These are phyloP conservation scores for Ceratocystis variospora DNA, from an alignment of 2,329 filamentous ascomycete genomes.

Conservation along the genomic window DNA sequence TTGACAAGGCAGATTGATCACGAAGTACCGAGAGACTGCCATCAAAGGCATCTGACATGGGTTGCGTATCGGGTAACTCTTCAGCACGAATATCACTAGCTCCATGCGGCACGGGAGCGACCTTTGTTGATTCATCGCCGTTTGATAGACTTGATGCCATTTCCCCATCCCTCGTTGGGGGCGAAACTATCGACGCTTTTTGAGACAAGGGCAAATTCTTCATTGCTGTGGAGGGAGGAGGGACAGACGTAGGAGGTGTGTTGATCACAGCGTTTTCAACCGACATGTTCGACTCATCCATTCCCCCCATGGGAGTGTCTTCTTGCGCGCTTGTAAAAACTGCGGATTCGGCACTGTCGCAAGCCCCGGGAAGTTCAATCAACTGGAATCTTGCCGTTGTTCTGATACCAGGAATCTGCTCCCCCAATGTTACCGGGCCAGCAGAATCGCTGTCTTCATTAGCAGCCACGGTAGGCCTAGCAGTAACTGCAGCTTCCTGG, in stretches of 20 bases:
- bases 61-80: conserved; percentile 21
- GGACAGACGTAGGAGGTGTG: conserved; percentile 2
- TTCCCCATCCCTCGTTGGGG: conserved; percentile 39
- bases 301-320: conserved; percentile 50
- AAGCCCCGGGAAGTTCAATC: conserved; percentile 25
- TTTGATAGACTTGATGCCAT: conserved; percentile 51
- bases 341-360: conserved; percentile 35
- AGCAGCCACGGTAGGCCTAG: not conserved
- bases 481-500: not conserved
- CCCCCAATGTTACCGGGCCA: conserved; percentile 48
- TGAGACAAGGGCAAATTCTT: conserved; percentile 51
- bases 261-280: not conserved
- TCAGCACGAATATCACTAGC: conserved; percentile 21
- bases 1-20: conserved; percentile 20
- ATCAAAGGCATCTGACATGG: conserved; percentile 26
- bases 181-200: conserved; percentile 43
- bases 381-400: conserved; percentile 44
- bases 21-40: conserved; percentile 33
- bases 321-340: conserved; percentile 38
- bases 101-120: conserved; percentile 50
- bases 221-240: conserved; percentile 16
- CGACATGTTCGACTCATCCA: conserved; percentile 34
- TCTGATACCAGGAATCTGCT: conserved; percentile 42
- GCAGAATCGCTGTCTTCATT: conserved; percentile 38
- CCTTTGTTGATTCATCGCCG: conserved; percentile 89